A percentile compares a stretch with the other conserved stretches of the same genome.
Conservation (phyloP, 345 rosid genomes). For the Eucalyptus regnans region DNA sequence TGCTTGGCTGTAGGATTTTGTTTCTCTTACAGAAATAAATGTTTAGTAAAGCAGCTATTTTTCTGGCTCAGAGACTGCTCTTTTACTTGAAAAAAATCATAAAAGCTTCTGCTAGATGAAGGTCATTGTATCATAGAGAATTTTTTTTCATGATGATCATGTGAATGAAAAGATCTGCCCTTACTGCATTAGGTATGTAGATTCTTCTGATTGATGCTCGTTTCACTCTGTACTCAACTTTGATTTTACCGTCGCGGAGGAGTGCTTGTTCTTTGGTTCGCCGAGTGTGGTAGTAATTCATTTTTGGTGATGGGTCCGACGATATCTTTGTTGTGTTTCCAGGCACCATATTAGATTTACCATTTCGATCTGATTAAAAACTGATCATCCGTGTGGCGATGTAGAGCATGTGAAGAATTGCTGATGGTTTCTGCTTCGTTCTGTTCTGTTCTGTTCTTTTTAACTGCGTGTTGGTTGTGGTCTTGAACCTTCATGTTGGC, state of each 20-base stretch:
- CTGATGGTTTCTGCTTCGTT: neutral
- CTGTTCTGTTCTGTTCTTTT: neutral
- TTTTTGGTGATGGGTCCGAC: neutral
- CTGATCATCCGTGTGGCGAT: neutral
- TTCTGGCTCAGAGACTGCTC: neutral
- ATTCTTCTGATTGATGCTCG: neutral
- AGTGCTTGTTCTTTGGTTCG: neutral
- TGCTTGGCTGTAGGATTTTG: conserved; percentile 11
- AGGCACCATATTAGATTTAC: neutral
- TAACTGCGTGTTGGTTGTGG: neutral
- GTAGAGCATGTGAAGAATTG: neutral
- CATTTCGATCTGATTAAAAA: neutral
- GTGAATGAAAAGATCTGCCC: neutral
- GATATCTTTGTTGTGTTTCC: neutral
- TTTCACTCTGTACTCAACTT: neutral
- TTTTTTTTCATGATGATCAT: neutral
- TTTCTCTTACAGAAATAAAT: conserved; percentile 7
- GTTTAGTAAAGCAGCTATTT: neutral
- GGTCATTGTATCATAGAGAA: neutral
- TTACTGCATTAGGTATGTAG: neutral
- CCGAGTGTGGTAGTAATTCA: neutral
- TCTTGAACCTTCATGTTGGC: neutral
- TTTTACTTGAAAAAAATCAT: neutral
- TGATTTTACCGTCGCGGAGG: neutral
- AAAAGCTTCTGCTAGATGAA: neutral